A percentile compares a stretch with the other conserved stretches of the same genome.
Evolutionary conservation across 495 filamentous ascomycete genomes (phyloP).

Genomic region (Neurospora pannonica): DNA sequence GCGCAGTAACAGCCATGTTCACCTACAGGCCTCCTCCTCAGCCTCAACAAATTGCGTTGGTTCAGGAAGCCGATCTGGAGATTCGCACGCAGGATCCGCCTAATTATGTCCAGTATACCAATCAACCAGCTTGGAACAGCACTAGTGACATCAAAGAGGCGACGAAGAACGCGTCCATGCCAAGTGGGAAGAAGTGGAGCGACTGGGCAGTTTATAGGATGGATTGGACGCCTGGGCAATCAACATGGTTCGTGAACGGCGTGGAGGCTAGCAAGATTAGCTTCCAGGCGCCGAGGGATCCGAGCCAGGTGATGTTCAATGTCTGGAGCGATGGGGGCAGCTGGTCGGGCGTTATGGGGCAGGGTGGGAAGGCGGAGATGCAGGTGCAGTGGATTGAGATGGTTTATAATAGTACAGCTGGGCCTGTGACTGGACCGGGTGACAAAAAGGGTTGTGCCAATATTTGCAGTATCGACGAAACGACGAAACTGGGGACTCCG

Average conservation of each 20-base stretch:
- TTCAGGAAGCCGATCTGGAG: conserved; percentile 72
- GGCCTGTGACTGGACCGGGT: background rate
- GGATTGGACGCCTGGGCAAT: conserved; percentile 55
- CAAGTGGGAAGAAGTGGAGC: conserved; percentile 44
- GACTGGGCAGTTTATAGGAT: conserved; percentile 60
- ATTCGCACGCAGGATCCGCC: conserved; percentile 55
- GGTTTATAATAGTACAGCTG: conserved; percentile 49
- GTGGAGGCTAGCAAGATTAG: conserved; percentile 44
- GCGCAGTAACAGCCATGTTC: conserved; percentile 63
- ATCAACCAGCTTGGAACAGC: conserved; percentile 51
- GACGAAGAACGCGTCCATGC: conserved; percentile 36
- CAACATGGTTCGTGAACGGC: conserved; percentile 59
- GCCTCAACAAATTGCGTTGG: conserved; percentile 22
- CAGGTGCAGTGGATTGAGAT: conserved; percentile 69
- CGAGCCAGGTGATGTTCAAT: conserved; percentile 57
- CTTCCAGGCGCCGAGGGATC: conserved; percentile 53
- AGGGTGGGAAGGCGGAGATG: conserved; percentile 47
- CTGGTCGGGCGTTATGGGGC: conserved; percentile 62
- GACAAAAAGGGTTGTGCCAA: conserved; percentile 24
- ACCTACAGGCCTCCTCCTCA: conserved; percentile 40
- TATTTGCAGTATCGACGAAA: conserved; percentile 43
- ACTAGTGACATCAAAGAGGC: conserved; percentile 36
- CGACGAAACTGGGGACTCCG: conserved; percentile 27
- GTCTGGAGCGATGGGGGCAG: conserved; percentile 66
- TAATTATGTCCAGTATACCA: conserved; percentile 56